Evolutionary conservation across 202 grass and related monocot species (phyloP).

Genomic region (Digitaria exilis): DNA sequence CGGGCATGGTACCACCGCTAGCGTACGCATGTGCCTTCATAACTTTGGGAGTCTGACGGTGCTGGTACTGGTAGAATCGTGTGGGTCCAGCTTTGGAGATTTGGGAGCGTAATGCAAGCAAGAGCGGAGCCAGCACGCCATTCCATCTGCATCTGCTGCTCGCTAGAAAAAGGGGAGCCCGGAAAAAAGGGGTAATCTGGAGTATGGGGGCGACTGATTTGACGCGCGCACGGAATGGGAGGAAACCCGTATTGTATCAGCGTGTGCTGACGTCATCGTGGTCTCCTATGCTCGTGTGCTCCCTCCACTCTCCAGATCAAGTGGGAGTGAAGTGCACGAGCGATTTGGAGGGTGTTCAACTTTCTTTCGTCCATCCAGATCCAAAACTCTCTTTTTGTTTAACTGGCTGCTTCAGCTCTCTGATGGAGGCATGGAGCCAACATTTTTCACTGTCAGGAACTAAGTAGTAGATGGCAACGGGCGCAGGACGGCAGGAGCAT

Average conservation of each 20-base stretch:
- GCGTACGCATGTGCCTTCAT: slow-evolving; percentile 16
- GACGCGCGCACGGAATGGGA: slow-evolving; percentile 41
- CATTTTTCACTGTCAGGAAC: slow-evolving; percentile 1
- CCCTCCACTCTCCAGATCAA: background rate
- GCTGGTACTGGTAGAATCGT: slow-evolving; percentile 10
- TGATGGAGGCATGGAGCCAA: background rate
- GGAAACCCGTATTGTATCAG: background rate
- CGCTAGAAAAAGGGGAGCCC: background rate
- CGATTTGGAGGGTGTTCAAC: background rate
- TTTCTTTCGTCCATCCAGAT: background rate
- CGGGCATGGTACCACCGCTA: background rate
- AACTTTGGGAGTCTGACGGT: background rate
- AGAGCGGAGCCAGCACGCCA: background rate
- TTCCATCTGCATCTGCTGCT: slow-evolving; percentile 30
- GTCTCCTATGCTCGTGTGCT: background rate
- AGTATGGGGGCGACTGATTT: slow-evolving; percentile 19
- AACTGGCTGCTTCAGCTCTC: background rate
- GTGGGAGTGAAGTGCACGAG: background rate
- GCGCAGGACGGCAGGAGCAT: background rate
- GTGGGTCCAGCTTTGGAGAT: slow-evolving; percentile 4
- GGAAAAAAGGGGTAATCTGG: background rate
- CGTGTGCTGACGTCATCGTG: background rate
- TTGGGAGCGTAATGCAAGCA: slow-evolving; percentile 22
- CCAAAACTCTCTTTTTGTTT: too few species aligned
- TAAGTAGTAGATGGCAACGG: background rate